These are phyloP conservation scores for Plasmodium blacklocki DNA, from an alignment of 169 alveolate species.

Conservation along the genomic window DNA sequence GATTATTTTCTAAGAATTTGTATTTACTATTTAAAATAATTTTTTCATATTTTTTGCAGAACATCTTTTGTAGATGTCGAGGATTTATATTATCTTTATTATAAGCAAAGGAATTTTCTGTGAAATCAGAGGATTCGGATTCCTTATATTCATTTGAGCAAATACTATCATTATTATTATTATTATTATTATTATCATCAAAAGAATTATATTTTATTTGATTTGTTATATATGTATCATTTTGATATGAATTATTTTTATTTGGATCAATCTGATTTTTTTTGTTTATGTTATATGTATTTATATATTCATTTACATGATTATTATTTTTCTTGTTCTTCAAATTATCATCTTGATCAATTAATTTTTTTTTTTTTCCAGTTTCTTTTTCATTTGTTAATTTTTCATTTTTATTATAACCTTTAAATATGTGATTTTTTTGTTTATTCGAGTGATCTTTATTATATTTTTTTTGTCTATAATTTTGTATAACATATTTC, in stretches of 20 bases:
- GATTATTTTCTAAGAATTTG: slow-evolving; percentile 13
- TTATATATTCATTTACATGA: neutral
- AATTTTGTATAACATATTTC: neutral
- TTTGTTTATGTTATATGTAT: neutral
- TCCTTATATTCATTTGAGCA: neutral
- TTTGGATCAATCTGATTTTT: neutral
- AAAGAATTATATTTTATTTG: neutral
- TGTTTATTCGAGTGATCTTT: neutral
- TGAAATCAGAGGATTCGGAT: neutral
- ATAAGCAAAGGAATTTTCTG: neutral
- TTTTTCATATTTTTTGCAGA: slow-evolving; percentile 34
- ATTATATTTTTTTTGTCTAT: neutral
- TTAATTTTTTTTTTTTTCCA: neutral
- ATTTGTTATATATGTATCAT: neutral
- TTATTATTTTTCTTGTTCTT: neutral
- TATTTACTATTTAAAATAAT: slow-evolving; percentile 37
- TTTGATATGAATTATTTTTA: neutral
- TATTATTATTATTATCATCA: too few relatives aligned
- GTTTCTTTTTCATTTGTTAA: neutral
- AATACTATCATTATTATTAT: too few relatives aligned
- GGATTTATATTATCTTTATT: neutral
- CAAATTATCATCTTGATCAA: neutral
- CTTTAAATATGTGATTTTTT: too few relatives aligned
- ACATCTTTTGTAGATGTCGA: slow-evolving; percentile 1
- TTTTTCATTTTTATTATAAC: neutral